Evolutionary conservation across 1,284 basidiomycete species (phyloP).

Genomic region (Meripilus lineatus): DNA sequence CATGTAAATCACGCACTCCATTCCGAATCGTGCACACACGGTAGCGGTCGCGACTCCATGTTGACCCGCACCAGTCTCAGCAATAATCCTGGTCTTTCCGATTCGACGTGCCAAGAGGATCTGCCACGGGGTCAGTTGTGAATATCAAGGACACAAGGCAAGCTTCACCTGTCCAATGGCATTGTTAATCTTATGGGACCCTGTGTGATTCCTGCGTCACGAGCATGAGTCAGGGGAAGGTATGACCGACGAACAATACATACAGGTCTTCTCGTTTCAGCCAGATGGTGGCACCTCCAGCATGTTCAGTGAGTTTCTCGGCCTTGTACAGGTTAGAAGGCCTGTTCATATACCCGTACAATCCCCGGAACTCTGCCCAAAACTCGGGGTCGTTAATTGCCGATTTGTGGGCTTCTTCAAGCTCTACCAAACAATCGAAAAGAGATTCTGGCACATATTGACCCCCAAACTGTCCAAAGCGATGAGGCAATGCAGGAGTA

Average conservation of each 20-base stretch:
- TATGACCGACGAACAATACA: constrained; percentile 25
- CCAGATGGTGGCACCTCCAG: constrained; percentile 91
- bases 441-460: constrained; percentile 97
- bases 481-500: constrained; percentile 58
- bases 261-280: constrained; percentile 95
- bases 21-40: constrained; percentile 93
- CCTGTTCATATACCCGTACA: constrained; percentile 88
- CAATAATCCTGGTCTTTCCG: constrained; percentile 96
- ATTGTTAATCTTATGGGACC: constrained; percentile 97
- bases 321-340: constrained; percentile 69
- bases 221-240: constrained; percentile 2
- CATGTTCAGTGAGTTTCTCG: constrained; percentile 61
- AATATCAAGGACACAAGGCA: constrained; percentile 5
- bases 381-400: constrained; percentile 89
- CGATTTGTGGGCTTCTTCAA: constrained; percentile 86
- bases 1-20: constrained; percentile 98
- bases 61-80: constrained; percentile 98
- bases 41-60: constrained; percentile 99
- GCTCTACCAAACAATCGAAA: constrained; percentile 85
- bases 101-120: constrained; percentile 89
- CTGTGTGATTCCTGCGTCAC: constrained; percentile 86
- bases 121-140: constrained; percentile 30
- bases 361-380: constrained; percentile 87
- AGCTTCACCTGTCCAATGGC: constrained; percentile 76
- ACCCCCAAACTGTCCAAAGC: constrained; percentile 96